phyloP scores from a whole-genome alignment of 1,284 basidiomycete species.

The Farysia itapuensis region DNA sequence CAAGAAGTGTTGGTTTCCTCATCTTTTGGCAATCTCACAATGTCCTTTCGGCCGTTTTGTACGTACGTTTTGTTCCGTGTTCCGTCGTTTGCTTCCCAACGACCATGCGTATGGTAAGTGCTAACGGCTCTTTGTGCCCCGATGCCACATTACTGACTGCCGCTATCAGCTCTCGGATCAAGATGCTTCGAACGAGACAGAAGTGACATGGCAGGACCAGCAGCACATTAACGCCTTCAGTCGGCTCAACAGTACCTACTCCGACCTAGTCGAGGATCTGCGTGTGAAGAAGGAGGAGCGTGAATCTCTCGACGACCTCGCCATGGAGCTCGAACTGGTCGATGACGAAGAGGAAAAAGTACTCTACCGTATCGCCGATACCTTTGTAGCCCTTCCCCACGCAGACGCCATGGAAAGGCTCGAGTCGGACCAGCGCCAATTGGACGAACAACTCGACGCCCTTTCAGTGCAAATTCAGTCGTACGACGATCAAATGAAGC shows the following conservation, averaged over 20 bases:
- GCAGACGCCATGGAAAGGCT: slow-evolving; percentile 74
- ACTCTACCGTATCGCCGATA: slow-evolving; percentile 87
- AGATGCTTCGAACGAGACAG: too few species aligned
- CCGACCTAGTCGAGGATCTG: slow-evolving; percentile 73
- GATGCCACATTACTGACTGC: too few species aligned
- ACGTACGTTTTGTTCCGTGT: too few species aligned
- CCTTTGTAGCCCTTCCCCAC: slow-evolving; percentile 79
- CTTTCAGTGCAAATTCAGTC: slow-evolving; percentile 69
- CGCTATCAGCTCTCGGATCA: too few species aligned
- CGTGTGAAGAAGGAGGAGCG: slow-evolving; percentile 80
- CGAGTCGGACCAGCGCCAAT: slow-evolving; percentile 69
- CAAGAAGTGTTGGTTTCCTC: too few species aligned
- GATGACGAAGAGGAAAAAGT: slow-evolving; percentile 20
- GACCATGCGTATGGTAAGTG: too few species aligned
- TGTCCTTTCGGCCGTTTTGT: too few species aligned
- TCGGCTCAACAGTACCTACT: slow-evolving; percentile 79
- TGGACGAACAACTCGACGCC: slow-evolving; percentile 68
- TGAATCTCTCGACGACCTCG: slow-evolving; percentile 85
- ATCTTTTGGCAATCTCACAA: too few species aligned
- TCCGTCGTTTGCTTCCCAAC: too few species aligned
- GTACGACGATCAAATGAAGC: slow-evolving; percentile 83
- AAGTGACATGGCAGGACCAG: slow-evolving; percentile 96
- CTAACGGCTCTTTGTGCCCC: too few species aligned
- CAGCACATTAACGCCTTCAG: slow-evolving; percentile 89
- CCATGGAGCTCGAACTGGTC: slow-evolving; percentile 75